Conservation (phyloP, 177 flowering plant species). For the Tripterygium wilfordii region DNA sequence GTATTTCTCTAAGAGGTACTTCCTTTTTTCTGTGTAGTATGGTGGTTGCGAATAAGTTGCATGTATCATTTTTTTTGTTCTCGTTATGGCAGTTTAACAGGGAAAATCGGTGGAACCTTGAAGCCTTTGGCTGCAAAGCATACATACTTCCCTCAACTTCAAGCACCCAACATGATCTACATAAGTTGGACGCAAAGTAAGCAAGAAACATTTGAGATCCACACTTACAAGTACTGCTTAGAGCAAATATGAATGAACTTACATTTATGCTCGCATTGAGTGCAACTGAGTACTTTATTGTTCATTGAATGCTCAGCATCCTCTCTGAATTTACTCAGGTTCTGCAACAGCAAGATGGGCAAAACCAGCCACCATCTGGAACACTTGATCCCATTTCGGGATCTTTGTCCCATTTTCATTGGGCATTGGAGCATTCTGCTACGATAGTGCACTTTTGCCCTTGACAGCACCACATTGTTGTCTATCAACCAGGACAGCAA, state of each 20-base stretch:
- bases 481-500: slow-evolving; percentile 73
- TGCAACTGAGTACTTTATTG: slow-evolving; percentile 33
- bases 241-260: too few relatives aligned
- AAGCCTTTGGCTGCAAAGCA: slow-evolving; percentile 93
- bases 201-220: too few relatives aligned
- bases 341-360: slow-evolving; percentile 74
- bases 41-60: too few relatives aligned
- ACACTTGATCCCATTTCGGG: slow-evolving; percentile 70
- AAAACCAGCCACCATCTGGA: slow-evolving; percentile 59
- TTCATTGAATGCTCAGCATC: slow-evolving; percentile 18
- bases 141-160: too few relatives aligned
- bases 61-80: too few relatives aligned
- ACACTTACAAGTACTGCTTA: too few relatives aligned
- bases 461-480: slow-evolving; percentile 50
- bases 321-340: slow-evolving; percentile 40
- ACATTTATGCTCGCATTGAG: slow-evolving; percentile 76
- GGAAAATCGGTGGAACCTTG: slow-evolving; percentile 83
- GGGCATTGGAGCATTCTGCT: slow-evolving; percentile 13
- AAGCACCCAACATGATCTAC: too few relatives aligned
- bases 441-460: slow-evolving; percentile 48
- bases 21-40: too few relatives aligned
- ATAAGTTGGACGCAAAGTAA: too few relatives aligned
- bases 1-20: too few relatives aligned
- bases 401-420: slow-evolving; percentile 41
- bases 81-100: slow-evolving; percentile 94